Conservation (phyloP, 2,329 filamentous ascomycete species). For the Zelopaecilomyces penicillatus region DNA sequence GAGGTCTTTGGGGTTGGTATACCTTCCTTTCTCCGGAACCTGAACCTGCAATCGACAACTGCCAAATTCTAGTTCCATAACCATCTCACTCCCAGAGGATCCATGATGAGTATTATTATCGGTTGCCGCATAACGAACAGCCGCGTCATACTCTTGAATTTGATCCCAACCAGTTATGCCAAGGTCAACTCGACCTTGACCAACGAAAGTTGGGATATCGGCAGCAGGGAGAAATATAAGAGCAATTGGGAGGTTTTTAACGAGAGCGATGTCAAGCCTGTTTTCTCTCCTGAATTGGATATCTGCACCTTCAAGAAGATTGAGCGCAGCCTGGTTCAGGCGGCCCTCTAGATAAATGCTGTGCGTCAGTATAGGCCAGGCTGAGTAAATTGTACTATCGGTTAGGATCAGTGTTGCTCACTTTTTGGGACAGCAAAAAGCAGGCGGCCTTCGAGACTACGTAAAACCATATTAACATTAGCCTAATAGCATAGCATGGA, state of each 20-base stretch:
- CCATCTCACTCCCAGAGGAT: constrained; percentile 64
- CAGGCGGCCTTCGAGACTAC: constrained; percentile 75
- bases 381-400: neutral
- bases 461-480: neutral
- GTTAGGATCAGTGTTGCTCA: constrained; percentile 40
- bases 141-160: constrained; percentile 79
- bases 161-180: constrained; percentile 94
- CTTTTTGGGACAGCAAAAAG: constrained; percentile 98
- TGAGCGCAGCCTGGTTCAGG: constrained; percentile 77
- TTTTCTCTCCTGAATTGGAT: constrained; percentile 95
- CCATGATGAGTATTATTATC: constrained; percentile 40
- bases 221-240: constrained; percentile 95
- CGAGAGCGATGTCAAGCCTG: constrained; percentile 91
- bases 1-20: constrained; percentile 63
- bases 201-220: constrained; percentile 95
- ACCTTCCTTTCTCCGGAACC: constrained; percentile 75
- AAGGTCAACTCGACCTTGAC: constrained; percentile 85
- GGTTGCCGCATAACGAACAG: constrained; percentile 40
- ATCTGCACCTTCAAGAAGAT: constrained; percentile 87
- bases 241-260: constrained; percentile 92
- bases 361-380: constrained; percentile 9
- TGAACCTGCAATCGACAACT: constrained; percentile 93
- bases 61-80: constrained; percentile 87
- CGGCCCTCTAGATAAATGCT: constrained; percentile 63
- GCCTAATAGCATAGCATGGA: neutral